These are phyloP conservation scores for Podospora pseudocomata DNA, from an alignment of 495 filamentous ascomycete genomes.

Conservation along the genomic window DNA sequence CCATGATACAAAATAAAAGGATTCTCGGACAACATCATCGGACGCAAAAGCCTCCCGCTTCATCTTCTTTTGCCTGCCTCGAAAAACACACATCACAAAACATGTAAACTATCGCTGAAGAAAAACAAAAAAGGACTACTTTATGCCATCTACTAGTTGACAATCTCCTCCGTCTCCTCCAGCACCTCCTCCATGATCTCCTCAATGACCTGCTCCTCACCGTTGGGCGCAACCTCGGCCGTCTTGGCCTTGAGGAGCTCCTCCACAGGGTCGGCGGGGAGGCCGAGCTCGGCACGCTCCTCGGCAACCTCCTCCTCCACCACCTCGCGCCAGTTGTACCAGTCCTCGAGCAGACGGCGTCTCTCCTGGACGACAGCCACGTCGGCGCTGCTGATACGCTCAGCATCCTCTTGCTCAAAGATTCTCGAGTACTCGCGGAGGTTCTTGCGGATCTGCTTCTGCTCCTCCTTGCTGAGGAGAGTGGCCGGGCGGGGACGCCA, in stretches of 20 bases:
- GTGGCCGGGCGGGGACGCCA: slow-evolving; percentile 92
- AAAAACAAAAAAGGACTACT: neutral
- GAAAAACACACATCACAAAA: neutral
- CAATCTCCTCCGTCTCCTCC: slow-evolving; percentile 82
- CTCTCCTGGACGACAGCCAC: slow-evolving; percentile 86
- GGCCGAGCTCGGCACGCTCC: slow-evolving; percentile 64
- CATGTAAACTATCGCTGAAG: neutral
- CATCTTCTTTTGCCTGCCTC: neutral
- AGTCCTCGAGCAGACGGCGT: slow-evolving; percentile 80
- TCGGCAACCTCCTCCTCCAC: slow-evolving; percentile 69
- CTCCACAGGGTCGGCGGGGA: slow-evolving; percentile 61
- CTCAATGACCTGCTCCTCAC: slow-evolving; percentile 71
- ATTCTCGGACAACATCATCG: neutral
- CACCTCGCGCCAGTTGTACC: slow-evolving; percentile 76
- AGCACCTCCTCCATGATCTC: slow-evolving; percentile 93
- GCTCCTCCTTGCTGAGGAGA: slow-evolving; percentile 87
- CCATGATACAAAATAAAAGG: neutral
- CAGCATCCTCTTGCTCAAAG: slow-evolving; percentile 92
- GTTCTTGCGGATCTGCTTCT: slow-evolving; percentile 97
- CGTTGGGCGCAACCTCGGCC: slow-evolving; percentile 47
- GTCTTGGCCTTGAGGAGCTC: slow-evolving; percentile 50
- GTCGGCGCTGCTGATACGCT: slow-evolving; percentile 87
- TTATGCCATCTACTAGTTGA: slow-evolving; percentile 23
- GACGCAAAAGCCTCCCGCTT: neutral
- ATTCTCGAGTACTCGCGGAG: slow-evolving; percentile 90